phyloP scores from a whole-genome alignment of 2,329 filamentous ascomycete genomes.

The Parastagonospora avenae region DNA sequence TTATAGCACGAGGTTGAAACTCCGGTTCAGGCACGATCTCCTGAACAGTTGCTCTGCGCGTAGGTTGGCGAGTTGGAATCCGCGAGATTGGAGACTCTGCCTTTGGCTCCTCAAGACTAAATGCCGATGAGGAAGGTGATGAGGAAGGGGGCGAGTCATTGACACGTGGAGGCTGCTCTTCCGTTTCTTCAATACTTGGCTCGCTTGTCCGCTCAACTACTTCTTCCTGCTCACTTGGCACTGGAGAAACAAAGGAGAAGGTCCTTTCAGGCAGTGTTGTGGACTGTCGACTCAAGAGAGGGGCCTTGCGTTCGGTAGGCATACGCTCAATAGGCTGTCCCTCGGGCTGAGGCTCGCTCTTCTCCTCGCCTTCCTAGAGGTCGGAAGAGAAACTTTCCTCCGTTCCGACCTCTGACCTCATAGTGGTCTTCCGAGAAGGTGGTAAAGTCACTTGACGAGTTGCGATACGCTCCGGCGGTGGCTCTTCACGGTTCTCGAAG shows the following conservation, averaged over 20 bases:
- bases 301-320: not conserved
- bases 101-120: not conserved
- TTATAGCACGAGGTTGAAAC: not conserved
- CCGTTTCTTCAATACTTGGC: no score
- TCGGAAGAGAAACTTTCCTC: not conserved
- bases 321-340: not conserved
- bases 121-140: not conserved
- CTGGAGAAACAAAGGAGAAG: slow-evolving; percentile 2
- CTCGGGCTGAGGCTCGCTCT: not conserved
- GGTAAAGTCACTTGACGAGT: not conserved
- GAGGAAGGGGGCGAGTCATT: not conserved
- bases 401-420: not conserved
- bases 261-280: not conserved
- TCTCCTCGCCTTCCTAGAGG: not conserved
- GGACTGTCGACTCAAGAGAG: not conserved
- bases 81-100: not conserved
- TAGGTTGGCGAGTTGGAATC: not conserved
- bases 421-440: not conserved
- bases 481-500: not conserved
- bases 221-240: not conserved
- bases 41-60: not conserved
- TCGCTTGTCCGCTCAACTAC: not conserved
- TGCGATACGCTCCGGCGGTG: not conserved
- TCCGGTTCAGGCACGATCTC: not conserved
- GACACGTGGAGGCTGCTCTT: no score